These are phyloP conservation scores for Trichophyton verrucosum DNA, from an alignment of 2,329 filamentous ascomycete species.

Conservation along the genomic window DNA sequence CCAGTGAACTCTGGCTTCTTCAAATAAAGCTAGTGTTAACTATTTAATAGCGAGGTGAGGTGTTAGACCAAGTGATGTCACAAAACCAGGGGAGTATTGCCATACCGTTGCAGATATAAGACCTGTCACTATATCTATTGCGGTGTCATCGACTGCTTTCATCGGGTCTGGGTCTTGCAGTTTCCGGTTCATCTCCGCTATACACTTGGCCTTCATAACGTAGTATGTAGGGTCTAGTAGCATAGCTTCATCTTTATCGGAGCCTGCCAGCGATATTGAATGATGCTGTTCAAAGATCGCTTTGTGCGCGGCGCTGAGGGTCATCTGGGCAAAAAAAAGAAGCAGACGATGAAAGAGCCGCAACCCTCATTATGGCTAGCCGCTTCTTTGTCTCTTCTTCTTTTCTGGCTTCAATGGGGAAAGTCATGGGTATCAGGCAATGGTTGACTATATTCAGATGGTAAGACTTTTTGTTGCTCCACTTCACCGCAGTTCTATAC, in stretches of 20 bases:
- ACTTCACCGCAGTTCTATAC: neutral
- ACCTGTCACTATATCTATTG: slow-evolving; percentile 28
- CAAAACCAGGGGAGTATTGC: neutral
- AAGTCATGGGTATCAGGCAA: slow-evolving; percentile 30
- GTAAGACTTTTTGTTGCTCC: neutral
- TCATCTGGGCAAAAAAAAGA: slow-evolving; percentile 30
- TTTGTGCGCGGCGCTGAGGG: slow-evolving; percentile 29
- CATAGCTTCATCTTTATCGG: slow-evolving; percentile 13
- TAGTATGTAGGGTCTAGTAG: slow-evolving; percentile 27
- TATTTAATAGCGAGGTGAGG: slow-evolving; percentile 8
- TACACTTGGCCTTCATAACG: slow-evolving; percentile 27
- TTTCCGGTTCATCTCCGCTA: slow-evolving; percentile 24
- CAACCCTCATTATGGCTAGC: slow-evolving; percentile 22
- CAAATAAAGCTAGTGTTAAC: slow-evolving; percentile 28
- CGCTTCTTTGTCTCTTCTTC: slow-evolving; percentile 15
- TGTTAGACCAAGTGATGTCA: neutral
- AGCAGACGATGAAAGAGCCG: slow-evolving; percentile 25
- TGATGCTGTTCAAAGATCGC: slow-evolving; percentile 22
- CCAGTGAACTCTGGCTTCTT: slow-evolving; percentile 29
- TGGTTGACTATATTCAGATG: slow-evolving; percentile 18
- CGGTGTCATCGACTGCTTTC: slow-evolving; percentile 20
- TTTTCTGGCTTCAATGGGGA: slow-evolving; percentile 23
- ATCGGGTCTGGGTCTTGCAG: slow-evolving; percentile 19
- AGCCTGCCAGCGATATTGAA: slow-evolving; percentile 15
- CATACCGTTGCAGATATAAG: slow-evolving; percentile 26